These are phyloP conservation scores for Trichoderma sp. DNA, from an alignment of 2,329 filamentous ascomycete genomes.

Conservation along the genomic window DNA sequence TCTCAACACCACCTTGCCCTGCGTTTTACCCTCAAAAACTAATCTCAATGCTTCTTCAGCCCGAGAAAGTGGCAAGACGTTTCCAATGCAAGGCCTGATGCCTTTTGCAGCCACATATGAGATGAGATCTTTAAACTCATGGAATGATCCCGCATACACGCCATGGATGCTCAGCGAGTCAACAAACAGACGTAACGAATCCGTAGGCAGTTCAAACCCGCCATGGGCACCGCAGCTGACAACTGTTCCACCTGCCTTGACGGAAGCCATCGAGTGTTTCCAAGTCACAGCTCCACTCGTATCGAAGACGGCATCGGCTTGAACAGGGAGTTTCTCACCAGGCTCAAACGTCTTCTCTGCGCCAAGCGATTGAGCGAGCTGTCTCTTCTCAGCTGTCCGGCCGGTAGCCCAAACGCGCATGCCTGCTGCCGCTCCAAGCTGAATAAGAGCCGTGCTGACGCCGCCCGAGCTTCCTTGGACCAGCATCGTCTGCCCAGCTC, in stretches of 20 bases:
- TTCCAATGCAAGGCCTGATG: constrained; percentile 15
- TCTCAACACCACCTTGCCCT: constrained; percentile 9
- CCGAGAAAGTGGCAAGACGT: background rate
- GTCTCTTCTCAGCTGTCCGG: constrained; percentile 7
- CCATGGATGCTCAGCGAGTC: constrained; percentile 17
- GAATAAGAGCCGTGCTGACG: constrained; percentile 19
- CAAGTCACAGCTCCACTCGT: constrained; percentile 17
- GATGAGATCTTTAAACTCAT: constrained; percentile 13
- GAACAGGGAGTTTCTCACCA: background rate
- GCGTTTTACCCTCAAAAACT: background rate
- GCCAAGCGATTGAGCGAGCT: constrained; percentile 9
- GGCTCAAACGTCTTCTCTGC: constrained; percentile 12
- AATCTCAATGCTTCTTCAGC: background rate
- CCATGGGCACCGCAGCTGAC: constrained; percentile 9
- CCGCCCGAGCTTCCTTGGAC: constrained; percentile 20
- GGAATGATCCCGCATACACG: constrained; percentile 14
- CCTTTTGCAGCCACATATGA: constrained; percentile 9
- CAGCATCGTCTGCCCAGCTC: constrained; percentile 20
- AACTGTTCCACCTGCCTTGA: constrained; percentile 5
- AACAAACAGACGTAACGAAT: constrained; percentile 8
- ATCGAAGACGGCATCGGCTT: constrained; percentile 21
- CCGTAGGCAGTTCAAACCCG: constrained; percentile 17
- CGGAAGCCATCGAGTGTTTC: constrained; percentile 18
- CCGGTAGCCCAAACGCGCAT: constrained; percentile 16
- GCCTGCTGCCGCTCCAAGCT: constrained; percentile 17